phyloP scores from a whole-genome alignment of 1,139 yeast genomes.

The Pichia sp. region DNA sequence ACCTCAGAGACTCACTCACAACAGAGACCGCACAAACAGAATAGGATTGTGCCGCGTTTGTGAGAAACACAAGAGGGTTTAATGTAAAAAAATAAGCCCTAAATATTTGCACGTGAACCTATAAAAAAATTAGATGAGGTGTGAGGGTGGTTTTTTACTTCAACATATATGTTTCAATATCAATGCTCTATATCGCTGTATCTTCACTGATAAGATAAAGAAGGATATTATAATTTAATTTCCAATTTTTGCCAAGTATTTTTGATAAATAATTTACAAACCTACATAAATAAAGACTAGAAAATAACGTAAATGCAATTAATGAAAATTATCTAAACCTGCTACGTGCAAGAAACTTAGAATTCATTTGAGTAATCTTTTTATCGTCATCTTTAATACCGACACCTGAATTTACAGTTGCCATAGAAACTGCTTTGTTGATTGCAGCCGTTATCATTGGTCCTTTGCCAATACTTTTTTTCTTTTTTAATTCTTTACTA shows the following conservation, averaged over 20 bases:
- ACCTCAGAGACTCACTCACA: neutral
- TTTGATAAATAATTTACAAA: too few relatives aligned
- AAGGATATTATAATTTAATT: too few relatives aligned
- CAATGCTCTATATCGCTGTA: too few relatives aligned
- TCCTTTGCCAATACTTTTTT: conserved; percentile 13
- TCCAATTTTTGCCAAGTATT: too few relatives aligned
- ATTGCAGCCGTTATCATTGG: conserved; percentile 31
- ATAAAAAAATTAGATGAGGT: neutral
- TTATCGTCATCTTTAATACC: conserved; percentile 16
- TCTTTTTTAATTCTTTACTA: neutral
- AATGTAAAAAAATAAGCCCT: neutral
- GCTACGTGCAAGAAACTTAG: conserved; percentile 49
- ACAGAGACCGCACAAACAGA: too few relatives aligned
- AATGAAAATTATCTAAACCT: conserved; percentile 24
- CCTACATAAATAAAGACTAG: neutral
- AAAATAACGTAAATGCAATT: neutral
- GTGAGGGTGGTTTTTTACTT: neutral
- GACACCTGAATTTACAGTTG: conserved; percentile 15
- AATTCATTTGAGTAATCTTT: conserved; percentile 47
- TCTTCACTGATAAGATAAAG: too few relatives aligned
- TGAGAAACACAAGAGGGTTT: neutral
- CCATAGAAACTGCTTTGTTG: conserved; percentile 25
- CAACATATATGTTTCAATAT: too few relatives aligned
- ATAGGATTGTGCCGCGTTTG: neutral
- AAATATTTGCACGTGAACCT: neutral